Evolutionary conservation across 768 basidiomycete species (phyloP), one percentile per base, ranked within the genome.

Genomic region (Amanita thiersii): DNA sequence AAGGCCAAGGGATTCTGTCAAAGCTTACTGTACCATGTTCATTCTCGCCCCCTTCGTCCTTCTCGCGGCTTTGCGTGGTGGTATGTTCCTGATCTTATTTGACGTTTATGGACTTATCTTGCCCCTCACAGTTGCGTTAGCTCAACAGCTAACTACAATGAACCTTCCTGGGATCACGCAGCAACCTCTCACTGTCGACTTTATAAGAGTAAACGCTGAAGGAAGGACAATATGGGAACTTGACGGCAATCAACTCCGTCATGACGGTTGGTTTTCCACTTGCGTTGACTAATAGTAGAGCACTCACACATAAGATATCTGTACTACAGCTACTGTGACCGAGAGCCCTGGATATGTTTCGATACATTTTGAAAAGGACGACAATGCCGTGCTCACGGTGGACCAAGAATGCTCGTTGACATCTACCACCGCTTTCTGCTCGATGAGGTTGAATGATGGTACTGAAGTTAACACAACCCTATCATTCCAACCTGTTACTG

Each of bases 141-240:
- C 15, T 18, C 19, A 19, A 12, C 31, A 41, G n/a, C n/a, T n/a
- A 24, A 41, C 40, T 3, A 19, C 40, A 15, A 24, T 41, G 21
- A 24, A 34, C 14, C 17, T 41, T 12, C 31, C 40, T 10, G 40
- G 40, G 8, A 33, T 41, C 25, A 32, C 32, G 14, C 15, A 21
- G 7, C 40, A 32, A 17, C 32, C 31, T 20, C 4, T 41, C 15
- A 41, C 31, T 29, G 31, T 33, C 12, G 40, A 41, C n/a, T 41
- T 41, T 21, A 12, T 41, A 20, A 41, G 40, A n/a, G 34, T 21
- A 15, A 32, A 41, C 20, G 21, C 40, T 4, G n/a, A 34, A 33
- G 20, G 20, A 33, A 25, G 19, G n/a, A 40, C 29, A 10, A 23
- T 34, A 10, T 41, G 40, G 40, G 32, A 19, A 17, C 21, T 41